Evolutionary conservation across 306 rosid species (phyloP), one percentile per base, ranked within the genome.

Genomic region (Vicia villosa): DNA sequence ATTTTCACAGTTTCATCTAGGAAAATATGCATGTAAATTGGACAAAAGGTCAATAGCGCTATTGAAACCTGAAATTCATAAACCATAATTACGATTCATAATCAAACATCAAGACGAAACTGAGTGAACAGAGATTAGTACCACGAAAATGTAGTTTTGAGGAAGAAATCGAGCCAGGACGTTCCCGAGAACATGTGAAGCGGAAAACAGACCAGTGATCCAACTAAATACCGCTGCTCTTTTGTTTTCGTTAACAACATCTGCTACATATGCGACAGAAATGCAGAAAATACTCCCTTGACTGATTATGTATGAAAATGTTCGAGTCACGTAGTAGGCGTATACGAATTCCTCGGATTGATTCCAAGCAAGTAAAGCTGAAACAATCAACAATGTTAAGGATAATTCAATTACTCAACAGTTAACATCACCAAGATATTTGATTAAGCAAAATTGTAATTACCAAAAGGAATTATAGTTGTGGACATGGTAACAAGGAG

Each of bases 241-340:
- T 74, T 73, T 80, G 54, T 70, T 22, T 8, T 80, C 87, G 36
- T 34, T 43, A 14, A 86, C 86, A 76, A 88, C 85, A 80, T 88
- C 95, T 19, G 95, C 95, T 61, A 79, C 87, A 70, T 83, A 88
- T 4, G 91, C 89, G 73, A 85, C 72, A 15, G 88, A 65, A 17
- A 88, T 77, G 84, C 91, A 86, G 87, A 85, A 88, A 37, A 78
- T 83, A 72, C 87, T 88, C 42, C 95, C 95, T 80, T 83, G 88
- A 82, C 86, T 88, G 51, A 88, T 67, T 55, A 88, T 83, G 69
- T 66, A 75, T 17, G 95, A 80, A 80, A 88, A 16, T 26, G 87
- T 86, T 56, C 86, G 87, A 38, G 82, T 51, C 45, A 60, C 89
- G 10, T 88, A 86, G 68, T 88, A 88, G 60, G 87, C 89, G 68